phyloP scores from a whole-genome alignment of 345 rosid genomes.

The Litchi chinensis region DNA sequence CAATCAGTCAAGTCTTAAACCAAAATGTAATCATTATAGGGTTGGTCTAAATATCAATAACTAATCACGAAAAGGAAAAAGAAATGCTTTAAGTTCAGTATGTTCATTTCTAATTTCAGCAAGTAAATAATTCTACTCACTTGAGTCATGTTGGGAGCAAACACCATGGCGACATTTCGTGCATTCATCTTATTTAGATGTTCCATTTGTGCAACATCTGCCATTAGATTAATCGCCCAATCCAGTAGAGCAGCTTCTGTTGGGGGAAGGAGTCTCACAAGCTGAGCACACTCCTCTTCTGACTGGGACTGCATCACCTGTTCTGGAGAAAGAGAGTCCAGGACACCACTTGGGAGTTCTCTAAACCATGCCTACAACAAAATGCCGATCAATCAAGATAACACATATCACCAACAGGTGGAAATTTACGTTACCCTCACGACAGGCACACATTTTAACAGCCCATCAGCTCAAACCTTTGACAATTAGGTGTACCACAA shows the following conservation, averaged over 20 bases:
- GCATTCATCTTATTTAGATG: slow-evolving; percentile 96
- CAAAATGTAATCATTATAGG: neutral
- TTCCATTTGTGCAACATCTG: slow-evolving; percentile 88
- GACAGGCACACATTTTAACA: slow-evolving; percentile 2
- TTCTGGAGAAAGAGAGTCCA: slow-evolving; percentile 87
- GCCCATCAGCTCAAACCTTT: neutral
- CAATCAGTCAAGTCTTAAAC: slow-evolving; percentile 1
- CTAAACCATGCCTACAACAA: slow-evolving; percentile 92
- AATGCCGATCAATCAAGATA: slow-evolving; percentile 8
- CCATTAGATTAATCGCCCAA: slow-evolving; percentile 96
- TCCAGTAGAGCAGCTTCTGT: slow-evolving; percentile 88
- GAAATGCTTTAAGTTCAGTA: neutral
- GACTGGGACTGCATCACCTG: slow-evolving; percentile 84
- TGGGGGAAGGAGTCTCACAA: slow-evolving; percentile 80
- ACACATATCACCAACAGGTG: neutral
- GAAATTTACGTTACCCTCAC: neutral
- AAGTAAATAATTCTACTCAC: slow-evolving; percentile 40
- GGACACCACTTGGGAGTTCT: slow-evolving; percentile 90
- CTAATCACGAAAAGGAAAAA: neutral
- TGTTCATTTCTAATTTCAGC: neutral
- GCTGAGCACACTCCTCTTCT: slow-evolving; percentile 85
- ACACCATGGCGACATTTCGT: slow-evolving; percentile 92
- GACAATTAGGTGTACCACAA: neutral
- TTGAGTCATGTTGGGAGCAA: slow-evolving; percentile 99
- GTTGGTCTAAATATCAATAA: neutral